Evolutionary conservation across 768 basidiomycete genomes (phyloP), one percentile per base, ranked within the genome.

Genomic region (Mycena rosella): DNA sequence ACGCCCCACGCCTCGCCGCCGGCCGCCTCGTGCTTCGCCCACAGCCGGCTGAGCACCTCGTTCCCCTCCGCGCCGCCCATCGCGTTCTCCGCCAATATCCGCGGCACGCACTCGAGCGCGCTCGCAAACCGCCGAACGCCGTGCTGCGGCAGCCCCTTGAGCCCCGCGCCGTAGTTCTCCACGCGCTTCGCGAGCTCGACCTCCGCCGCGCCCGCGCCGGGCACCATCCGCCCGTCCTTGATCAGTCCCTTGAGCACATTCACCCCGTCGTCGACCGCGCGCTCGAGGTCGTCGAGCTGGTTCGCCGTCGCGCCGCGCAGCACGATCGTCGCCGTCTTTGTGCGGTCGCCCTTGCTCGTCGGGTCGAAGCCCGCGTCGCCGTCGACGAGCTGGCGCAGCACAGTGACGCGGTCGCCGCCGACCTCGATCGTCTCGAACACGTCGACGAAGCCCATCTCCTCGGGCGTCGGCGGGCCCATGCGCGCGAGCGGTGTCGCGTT

Each of bases 321-420:
- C 22, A 99, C 95, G 78, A 99, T 93, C 18, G 97, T 99, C 30
- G 98, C 92, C 44, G 95, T 99, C 42, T 89, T 84, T 9, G 94
- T 93, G 79, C 90, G 92, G 76, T 96, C 95, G 0, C 84, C 83
- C 20, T 79, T 78, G 13, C 78, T 68, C 32, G 76, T 69, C 2
- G 87, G 80, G 74, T 91, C 86, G 70, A 87, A 90, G 24, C 88
- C 91, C 6, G 83, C 84, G 17, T 95, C 91, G 30, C 90, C 93
- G 18, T 80, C 80, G 2, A 81, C 74, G 22, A 94, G 87, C 77
- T 99, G 98, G 18, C 98, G 86, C 64, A 99, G 88, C 0, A 99
- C 98, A 0, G 96, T 99, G 55, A 99, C 98, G 63, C 97, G 91
- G 81, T 99, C 98, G 7, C 98, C 97, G 48, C 98, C 98, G 73